Base-by-base conservation (phyloP, 1,139 yeast genomes). In the Tardiomyces blankii region DNA sequence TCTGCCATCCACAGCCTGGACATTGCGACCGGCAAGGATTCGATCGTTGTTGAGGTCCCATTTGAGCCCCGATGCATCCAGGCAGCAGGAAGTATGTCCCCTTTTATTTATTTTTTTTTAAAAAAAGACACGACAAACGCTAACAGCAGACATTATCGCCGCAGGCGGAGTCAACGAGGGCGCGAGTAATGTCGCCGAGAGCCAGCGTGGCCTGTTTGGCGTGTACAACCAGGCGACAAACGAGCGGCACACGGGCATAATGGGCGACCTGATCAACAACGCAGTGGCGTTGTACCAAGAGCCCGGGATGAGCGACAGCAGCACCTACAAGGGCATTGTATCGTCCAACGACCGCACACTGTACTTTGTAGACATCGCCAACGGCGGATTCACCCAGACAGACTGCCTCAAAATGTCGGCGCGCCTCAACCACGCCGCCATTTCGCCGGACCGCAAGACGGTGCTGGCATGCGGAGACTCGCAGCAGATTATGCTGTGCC, bases 251-350 rank as follows among this genome's bases (percentile, higher is more conserved):
- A 75, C 82, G 1, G 72, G 75, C 27, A 76, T 75, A 44, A 64
- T 87, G 41, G 96, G 96, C 0, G 84, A 82, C 43, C 77, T 80
- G 67, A 86, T 88, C 55, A 87, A 87, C 63, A 88, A 88, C 63
- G 78, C 86, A 43, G 93, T 87, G n/a, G 68, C 81, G 1, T 62
- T 84, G 25, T 71, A 73, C 59, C 78, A 33, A 18, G 47, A 44
- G 3, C 38, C 45, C 9, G 48, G 43, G 14, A 7, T 41, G 2
- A 14, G 46, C n/a, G 38, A 27, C 16, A 39, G 14, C 18, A 35
- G 42, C 16, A 49, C 44, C 16, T 32, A 73, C 58, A 69, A 71
- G 44, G 74, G 88, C 2, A 76, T 76, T 53, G 77, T 85, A 14
- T 87, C 96, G 64, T 88, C 87, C 61, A 88, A 88, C 60, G 96